A percentile compares a stretch with the other conserved stretches of the same genome.
Evolutionary conservation across 2,329 filamentous ascomycete genomes (phyloP).

Genomic region (Trichoderma cornu-damae): DNA sequence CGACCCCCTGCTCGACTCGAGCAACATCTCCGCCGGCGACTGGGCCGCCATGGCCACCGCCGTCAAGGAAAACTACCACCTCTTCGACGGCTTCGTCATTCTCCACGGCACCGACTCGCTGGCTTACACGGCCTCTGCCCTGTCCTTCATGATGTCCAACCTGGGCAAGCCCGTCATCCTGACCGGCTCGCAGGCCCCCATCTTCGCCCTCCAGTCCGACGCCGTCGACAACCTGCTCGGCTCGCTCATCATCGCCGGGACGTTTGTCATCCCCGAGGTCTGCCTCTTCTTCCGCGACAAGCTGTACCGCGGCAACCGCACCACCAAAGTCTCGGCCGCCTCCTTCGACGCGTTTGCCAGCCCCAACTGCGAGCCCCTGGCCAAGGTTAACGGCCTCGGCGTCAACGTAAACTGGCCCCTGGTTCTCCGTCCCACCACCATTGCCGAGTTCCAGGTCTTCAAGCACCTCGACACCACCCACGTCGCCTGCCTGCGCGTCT

Average conservation of each 20-base stretch:
- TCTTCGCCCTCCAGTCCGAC: constrained; percentile 86
- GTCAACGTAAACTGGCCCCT: constrained; percentile 77
- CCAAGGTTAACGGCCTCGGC: constrained; percentile 72
- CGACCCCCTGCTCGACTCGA: constrained; percentile 77
- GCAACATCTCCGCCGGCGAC: constrained; percentile 78
- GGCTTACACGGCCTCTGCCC: constrained; percentile 80
- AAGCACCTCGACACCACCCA: constrained; percentile 78
- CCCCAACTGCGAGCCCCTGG: constrained; percentile 79
- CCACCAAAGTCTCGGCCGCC: constrained; percentile 81
- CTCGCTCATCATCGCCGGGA: constrained; percentile 82
- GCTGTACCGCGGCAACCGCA: constrained; percentile 80
- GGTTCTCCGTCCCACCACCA: constrained; percentile 66
- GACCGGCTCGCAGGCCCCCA: constrained; percentile 77
- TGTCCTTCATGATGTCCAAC: constrained; percentile 90
- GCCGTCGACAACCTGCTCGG: constrained; percentile 86
- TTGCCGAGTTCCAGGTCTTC: constrained; percentile 69
- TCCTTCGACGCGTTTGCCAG: constrained; percentile 83
- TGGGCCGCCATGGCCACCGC: constrained; percentile 79
- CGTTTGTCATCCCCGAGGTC: constrained; percentile 89
- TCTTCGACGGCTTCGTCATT: constrained; percentile 87
- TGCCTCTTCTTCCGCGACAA: constrained; percentile 92
- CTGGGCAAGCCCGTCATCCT: constrained; percentile 87
- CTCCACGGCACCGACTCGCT: constrained; percentile 88
- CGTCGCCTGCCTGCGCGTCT: constrained; percentile 83
- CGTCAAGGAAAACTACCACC: constrained; percentile 78